phyloP scores from a whole-genome alignment of 2,329 filamentous ascomycete genomes.

The Fusarium acutatum region DNA sequence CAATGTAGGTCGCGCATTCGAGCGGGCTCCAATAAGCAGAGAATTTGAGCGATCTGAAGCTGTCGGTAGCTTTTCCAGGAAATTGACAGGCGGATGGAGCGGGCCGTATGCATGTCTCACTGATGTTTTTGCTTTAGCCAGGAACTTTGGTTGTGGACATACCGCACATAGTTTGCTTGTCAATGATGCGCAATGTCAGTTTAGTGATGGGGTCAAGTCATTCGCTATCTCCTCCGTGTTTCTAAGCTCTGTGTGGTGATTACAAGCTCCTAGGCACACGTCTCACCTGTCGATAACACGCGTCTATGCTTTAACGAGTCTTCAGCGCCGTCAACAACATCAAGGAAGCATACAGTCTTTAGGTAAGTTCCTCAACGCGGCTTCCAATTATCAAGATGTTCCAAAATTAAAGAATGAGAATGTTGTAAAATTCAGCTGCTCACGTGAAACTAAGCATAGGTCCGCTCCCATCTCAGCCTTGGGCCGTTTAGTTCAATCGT shows the following conservation, averaged over 20 bases:
- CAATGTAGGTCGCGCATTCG: background rate
- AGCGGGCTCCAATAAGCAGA: background rate
- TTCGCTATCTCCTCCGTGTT: background rate
- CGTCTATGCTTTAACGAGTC: background rate
- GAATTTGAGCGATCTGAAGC: fast-evolving
- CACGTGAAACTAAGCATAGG: fast-evolving
- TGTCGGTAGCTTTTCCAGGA: background rate
- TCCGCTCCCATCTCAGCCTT: background rate
- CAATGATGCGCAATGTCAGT: fast-evolving
- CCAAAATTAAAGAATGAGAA: fast-evolving
- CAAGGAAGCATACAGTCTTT: fast-evolving
- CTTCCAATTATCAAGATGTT: background rate
- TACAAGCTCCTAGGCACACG: background rate
- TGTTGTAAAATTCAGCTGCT: fast-evolving
- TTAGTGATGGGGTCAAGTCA: fast-evolving
- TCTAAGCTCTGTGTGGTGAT: background rate
- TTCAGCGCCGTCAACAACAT: background rate
- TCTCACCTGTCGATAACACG: background rate
- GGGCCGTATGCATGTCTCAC: background rate
- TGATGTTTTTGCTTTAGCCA: background rate
- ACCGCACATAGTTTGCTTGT: fast-evolving
- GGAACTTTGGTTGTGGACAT: background rate
- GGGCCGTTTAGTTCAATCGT: background rate
- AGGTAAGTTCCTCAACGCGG: background rate
- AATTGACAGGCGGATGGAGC: background rate